Evolutionary conservation across 2,329 filamentous ascomycete genomes (phyloP).

Genomic region (Hysterium pulicare): DNA sequence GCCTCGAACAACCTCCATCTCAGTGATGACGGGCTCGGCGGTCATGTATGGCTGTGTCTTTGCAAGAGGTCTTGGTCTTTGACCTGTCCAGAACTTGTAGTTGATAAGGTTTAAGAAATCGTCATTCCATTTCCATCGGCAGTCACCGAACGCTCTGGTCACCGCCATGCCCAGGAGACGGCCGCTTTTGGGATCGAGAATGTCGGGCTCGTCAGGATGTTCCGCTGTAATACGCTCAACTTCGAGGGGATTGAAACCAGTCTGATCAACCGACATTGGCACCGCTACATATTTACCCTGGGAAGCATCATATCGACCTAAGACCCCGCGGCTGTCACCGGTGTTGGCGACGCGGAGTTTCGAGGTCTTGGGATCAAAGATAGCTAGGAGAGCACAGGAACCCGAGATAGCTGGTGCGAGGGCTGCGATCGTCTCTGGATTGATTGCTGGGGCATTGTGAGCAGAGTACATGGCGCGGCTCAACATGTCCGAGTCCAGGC

Average conservation of each 20-base stretch:
- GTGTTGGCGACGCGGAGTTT: constrained; percentile 62
- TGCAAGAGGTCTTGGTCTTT: constrained; percentile 42
- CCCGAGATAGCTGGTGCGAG: constrained; percentile 47
- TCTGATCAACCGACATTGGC: constrained; percentile 63
- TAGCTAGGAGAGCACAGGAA: constrained; percentile 61
- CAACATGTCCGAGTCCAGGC: constrained; percentile 57
- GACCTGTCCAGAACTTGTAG: constrained; percentile 48
- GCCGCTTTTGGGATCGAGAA: constrained; percentile 53
- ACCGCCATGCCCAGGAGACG: constrained; percentile 61
- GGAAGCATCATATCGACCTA: constrained; percentile 50
- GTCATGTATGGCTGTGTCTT: constrained; percentile 65
- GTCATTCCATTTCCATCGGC: constrained; percentile 63
- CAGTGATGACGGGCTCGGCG: constrained; percentile 62
- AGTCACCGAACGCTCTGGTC: constrained; percentile 66
- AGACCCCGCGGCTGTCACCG: constrained; percentile 65
- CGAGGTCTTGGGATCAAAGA: constrained; percentile 55
- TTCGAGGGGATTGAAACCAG: constrained; percentile 60
- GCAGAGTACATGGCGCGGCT: constrained; percentile 34
- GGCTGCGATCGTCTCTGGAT: constrained; percentile 21
- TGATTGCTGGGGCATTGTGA: constrained; percentile 37
- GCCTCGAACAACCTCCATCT: constrained; percentile 48
- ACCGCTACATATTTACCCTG: constrained; percentile 49
- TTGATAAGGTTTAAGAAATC: constrained; percentile 46
- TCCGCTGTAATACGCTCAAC: constrained; percentile 51
- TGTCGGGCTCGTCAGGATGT: constrained; percentile 61